A percentile compares a stretch with the other conserved stretches of the same genome.
Conservation (phyloP, 2,329 filamentous ascomycete genomes). For the Dactylellina sp. region DNA sequence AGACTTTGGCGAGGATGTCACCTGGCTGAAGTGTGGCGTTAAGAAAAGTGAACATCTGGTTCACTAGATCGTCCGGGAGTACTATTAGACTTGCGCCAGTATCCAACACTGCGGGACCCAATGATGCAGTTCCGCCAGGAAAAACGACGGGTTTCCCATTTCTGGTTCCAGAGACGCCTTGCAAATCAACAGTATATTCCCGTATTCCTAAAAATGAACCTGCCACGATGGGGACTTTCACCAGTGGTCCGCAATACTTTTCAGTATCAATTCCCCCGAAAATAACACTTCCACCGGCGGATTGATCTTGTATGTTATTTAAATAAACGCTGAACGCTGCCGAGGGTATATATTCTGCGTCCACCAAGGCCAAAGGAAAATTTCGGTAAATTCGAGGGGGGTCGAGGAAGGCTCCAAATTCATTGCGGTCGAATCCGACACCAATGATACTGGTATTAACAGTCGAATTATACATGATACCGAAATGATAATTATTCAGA, state of each 20-base stretch:
- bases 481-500: constrained; percentile 21
- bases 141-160: constrained; percentile 18
- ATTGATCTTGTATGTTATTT: constrained; percentile 42
- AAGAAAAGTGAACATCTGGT: constrained; percentile 18
- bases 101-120: constrained; percentile 15
- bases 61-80: constrained; percentile 17
- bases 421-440: constrained; percentile 7
- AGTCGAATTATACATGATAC: constrained; percentile 29
- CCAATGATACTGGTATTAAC: constrained; percentile 18
- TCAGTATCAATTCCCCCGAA: constrained; percentile 30
- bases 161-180: constrained; percentile 16
- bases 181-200: constrained; percentile 16
- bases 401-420: constrained; percentile 18
- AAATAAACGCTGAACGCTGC: constrained; percentile 54
- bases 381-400: constrained; percentile 21
- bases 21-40: background rate
- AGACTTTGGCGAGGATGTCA: constrained; percentile 19
- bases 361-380: constrained; percentile 21
- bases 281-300: constrained; percentile 19
- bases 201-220: constrained; percentile 18
- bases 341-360: constrained; percentile 30
- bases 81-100: constrained; percentile 24
- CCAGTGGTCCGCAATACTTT: constrained; percentile 31
- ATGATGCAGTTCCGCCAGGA: constrained; percentile 20
- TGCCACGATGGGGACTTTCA: constrained; percentile 22